Conservation (phyloP, 768 basidiomycete species). For the Psilocybe cyanescens region DNA sequence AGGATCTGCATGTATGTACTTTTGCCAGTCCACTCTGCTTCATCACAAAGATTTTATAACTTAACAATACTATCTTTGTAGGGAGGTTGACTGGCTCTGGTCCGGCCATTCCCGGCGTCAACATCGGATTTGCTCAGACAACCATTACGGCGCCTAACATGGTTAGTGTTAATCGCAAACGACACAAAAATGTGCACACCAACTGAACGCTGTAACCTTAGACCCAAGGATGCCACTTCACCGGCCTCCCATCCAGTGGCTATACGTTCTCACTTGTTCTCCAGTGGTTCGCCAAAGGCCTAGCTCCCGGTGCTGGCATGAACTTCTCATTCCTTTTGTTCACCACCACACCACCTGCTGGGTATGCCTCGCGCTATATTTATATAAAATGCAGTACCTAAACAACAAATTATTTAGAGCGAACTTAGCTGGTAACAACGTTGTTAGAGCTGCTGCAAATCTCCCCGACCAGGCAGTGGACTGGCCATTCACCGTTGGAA, state of each 20-base stretch:
- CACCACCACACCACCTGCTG: background rate
- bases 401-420: no score
- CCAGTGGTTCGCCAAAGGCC: slow-evolving; percentile 1
- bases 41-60: background rate
- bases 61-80: background rate
- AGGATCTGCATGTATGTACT: background rate
- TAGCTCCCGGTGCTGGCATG: background rate
- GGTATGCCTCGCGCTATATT: no score
- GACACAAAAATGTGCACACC: no score
- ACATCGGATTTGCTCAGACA: background rate
- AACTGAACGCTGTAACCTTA: background rate
- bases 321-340: background rate
- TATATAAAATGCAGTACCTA: no score
- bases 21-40: background rate
- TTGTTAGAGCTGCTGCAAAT: no score
- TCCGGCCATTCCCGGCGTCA: background rate
- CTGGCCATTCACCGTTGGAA: background rate
- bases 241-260: background rate
- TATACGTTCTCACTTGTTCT: background rate
- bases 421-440: no score
- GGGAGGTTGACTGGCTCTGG: background rate
- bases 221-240: slow-evolving; percentile 3
- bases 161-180: background rate
- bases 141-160: background rate
- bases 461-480: background rate